phyloP scores from a whole-genome alignment of 73 alveolate species.

The Paramecium biaurelia region DNA sequence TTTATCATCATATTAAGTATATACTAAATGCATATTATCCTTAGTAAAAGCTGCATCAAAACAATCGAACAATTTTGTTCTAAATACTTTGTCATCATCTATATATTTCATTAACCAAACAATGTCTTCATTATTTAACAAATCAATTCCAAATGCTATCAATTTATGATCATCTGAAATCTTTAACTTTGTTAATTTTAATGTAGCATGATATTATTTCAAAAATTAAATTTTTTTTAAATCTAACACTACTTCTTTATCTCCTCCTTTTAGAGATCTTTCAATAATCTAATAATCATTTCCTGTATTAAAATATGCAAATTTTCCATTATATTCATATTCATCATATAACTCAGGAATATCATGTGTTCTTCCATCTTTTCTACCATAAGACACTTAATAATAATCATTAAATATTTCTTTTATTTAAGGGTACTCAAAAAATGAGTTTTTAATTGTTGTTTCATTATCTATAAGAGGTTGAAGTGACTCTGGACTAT shows the following conservation, averaged over 20 bases:
- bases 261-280: constrained; percentile 39
- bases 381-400: constrained; percentile 15
- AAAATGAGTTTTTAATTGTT: neutral
- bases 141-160: constrained; percentile 62
- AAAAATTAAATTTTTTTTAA: constrained; percentile 24
- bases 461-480: neutral
- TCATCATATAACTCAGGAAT: constrained; percentile 60
- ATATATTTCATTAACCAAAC: constrained; percentile 45
- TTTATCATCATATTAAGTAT: constrained; percentile 54
- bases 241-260: constrained; percentile 25
- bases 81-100: constrained; percentile 4
- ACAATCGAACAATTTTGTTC: constrained; percentile 38
- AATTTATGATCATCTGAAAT: constrained; percentile 60
- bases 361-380: constrained; percentile 49
- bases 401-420: constrained; percentile 22
- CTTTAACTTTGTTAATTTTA: constrained; percentile 33
- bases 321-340: constrained; percentile 40
- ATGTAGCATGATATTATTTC: constrained; percentile 31
- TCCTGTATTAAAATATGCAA: constrained; percentile 49
- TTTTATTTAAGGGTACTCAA: constrained; percentile 21
- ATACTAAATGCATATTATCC: neutral
- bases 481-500: neutral
- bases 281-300: constrained; percentile 49
- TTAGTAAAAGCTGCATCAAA: constrained; percentile 61
- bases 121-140: constrained; percentile 42